Evolutionary conservation across 2,329 filamentous ascomycete genomes (phyloP).

Genomic region (Trichoderma sp.): DNA sequence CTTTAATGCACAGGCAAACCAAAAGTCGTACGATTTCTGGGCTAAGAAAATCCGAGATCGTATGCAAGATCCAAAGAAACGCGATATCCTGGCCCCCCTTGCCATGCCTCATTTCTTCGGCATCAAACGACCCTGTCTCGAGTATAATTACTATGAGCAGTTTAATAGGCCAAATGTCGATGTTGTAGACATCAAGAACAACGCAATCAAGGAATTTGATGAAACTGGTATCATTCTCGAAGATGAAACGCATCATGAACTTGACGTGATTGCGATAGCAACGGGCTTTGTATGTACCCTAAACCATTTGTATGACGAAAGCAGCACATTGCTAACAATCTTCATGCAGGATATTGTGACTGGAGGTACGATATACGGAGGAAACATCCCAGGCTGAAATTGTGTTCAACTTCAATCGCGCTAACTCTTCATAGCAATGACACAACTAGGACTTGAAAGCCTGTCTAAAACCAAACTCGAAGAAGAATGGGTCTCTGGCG

Average conservation of each 20-base stretch:
- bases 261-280: slow-evolving; percentile 48
- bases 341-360: slow-evolving; percentile 8
- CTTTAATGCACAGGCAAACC: slow-evolving; percentile 49
- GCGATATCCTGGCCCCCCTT: slow-evolving; percentile 54
- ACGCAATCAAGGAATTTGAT: slow-evolving; percentile 44
- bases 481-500: slow-evolving; percentile 46
- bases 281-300: slow-evolving; percentile 47
- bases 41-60: slow-evolving; percentile 51
- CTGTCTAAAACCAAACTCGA: slow-evolving; percentile 42
- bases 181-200: slow-evolving; percentile 45
- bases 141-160: slow-evolving; percentile 49
- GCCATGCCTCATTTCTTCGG: slow-evolving; percentile 57
- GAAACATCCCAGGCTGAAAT: neutral
- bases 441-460: slow-evolving; percentile 47
- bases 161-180: slow-evolving; percentile 49
- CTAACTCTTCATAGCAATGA: slow-evolving; percentile 40
- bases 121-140: slow-evolving; percentile 51
- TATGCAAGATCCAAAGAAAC: slow-evolving; percentile 50
- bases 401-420: neutral
- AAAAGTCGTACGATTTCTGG: slow-evolving; percentile 59
- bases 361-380: neutral
- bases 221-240: slow-evolving; percentile 44
- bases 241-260: slow-evolving; percentile 45
- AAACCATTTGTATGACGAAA: too few species aligned
- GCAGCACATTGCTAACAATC: neutral